A percentile compares a stretch with the other conserved stretches of the same genome.
phyloP scores from a whole-genome alignment of 1,284 basidiomycete species.

The Tylopilus microsporus region DNA sequence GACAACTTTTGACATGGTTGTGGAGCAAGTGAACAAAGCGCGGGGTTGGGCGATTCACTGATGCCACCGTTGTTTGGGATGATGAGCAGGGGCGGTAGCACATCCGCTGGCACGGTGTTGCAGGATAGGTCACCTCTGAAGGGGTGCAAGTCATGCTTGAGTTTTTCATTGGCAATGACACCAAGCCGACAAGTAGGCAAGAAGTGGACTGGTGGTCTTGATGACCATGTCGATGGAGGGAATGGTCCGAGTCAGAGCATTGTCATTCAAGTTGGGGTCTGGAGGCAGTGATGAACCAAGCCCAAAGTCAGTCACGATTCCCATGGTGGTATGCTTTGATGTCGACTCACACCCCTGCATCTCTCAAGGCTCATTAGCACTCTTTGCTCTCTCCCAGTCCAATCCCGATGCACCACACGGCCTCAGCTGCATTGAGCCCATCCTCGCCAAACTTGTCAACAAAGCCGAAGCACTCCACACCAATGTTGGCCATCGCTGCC shows the following conservation, averaged over 20 bases:
- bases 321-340: conserved; percentile 6
- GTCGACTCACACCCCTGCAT: conserved; percentile 70
- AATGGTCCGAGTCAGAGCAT: no score
- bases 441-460: conserved; percentile 81
- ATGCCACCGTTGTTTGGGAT: conserved; percentile 48
- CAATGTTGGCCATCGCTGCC: conserved; percentile 69
- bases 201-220: conserved; percentile 22
- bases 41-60: conserved; percentile 54
- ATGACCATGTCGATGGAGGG: conserved; percentile 21
- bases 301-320: conserved; percentile 7
- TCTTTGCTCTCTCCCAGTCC: conserved; percentile 77
- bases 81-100: conserved; percentile 35
- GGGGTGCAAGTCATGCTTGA: no score
- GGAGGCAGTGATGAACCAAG: conserved; percentile 11
- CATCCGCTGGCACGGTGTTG: conserved; percentile 27
- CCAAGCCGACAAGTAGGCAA: conserved; percentile 23
- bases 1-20: conserved; percentile 35
- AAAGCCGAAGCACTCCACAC: conserved; percentile 77
- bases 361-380: conserved; percentile 72
- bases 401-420: conserved; percentile 74
- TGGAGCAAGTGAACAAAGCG: conserved; percentile 21
- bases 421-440: conserved; percentile 81
- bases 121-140: not conserved
- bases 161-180: no score
- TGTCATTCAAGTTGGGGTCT: conserved; percentile 17